These are phyloP conservation scores for Lactarius pseudohatsudake DNA, from an alignment of 768 basidiomycete species.

Conservation along the genomic window DNA sequence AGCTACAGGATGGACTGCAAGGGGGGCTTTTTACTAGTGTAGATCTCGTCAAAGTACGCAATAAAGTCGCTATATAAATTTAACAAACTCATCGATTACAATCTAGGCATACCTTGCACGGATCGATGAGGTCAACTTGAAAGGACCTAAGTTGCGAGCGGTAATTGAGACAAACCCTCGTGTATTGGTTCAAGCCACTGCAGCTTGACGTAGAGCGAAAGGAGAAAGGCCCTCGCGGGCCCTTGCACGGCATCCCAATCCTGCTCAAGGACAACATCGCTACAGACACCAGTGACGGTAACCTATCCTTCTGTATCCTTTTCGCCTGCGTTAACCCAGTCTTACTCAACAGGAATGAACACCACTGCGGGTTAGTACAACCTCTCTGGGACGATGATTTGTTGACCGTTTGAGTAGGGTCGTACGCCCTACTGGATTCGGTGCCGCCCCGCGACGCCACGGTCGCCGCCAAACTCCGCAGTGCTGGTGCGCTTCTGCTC, in stretches of 20 bases:
- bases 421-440: conserved; percentile 37
- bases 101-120: conserved; percentile 63
- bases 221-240: conserved; percentile 43
- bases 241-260: conserved; percentile 55
- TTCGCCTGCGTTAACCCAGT: not conserved
- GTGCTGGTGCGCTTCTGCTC: conserved; percentile 40
- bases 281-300: conserved; percentile 37
- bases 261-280: conserved; percentile 50
- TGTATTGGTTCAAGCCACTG: conserved; percentile 52
- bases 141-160: conserved; percentile 56
- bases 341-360: conserved; percentile 38
- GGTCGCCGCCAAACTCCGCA: conserved; percentile 35
- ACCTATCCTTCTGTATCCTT: not conserved
- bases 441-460: conserved; percentile 37
- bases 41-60: conserved; percentile 57
- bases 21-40: conserved; percentile 54
- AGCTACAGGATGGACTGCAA: conserved; percentile 54
- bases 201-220: conserved; percentile 48
- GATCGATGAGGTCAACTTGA: conserved; percentile 66
- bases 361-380: conserved; percentile 35
- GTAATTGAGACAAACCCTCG: conserved; percentile 57
- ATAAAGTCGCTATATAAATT: not conserved
- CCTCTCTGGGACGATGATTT: not conserved
- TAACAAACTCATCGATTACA: not conserved
- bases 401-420: conserved; percentile 29